phyloP scores from a whole-genome alignment of 306 rosid species.

The Vigna nakashimae region DNA sequence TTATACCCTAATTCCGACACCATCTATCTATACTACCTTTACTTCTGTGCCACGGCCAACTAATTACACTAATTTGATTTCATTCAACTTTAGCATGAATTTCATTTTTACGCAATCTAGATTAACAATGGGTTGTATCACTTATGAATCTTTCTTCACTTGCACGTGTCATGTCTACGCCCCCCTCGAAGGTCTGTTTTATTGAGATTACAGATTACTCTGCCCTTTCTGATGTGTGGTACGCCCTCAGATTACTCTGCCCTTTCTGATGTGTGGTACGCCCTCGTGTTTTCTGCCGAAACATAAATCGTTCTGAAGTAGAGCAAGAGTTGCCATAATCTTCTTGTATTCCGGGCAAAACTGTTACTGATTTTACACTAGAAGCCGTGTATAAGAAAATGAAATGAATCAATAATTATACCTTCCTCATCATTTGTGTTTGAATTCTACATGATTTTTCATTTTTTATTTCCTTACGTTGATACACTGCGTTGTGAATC shows the following conservation, averaged over 20 bases:
- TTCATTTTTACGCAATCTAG: not conserved
- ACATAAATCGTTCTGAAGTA: not conserved
- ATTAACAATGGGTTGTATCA: not conserved
- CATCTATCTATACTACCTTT: not conserved
- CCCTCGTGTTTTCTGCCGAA: not conserved
- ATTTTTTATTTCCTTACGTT: too few relatives aligned
- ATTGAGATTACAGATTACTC: conserved; percentile 8
- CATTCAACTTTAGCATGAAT: not conserved
- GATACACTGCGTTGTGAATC: too few relatives aligned
- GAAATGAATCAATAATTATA: not conserved
- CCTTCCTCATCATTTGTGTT: not conserved
- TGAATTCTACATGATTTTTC: not conserved
- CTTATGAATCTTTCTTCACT: not conserved
- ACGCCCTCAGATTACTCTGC: conserved; percentile 5
- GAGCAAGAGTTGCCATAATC: not conserved
- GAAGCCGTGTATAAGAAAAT: not conserved
- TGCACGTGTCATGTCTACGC: conserved; percentile 5
- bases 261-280: conserved; percentile 27
- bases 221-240: conserved; percentile 11
- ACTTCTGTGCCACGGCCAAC: conserved; percentile 1
- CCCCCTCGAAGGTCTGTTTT: not conserved
- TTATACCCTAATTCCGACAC: not conserved
- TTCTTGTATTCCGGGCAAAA: not conserved
- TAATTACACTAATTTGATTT: not conserved
- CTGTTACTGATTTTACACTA: not conserved